Percentiles rank a stretch among this genome's conserved stretches.
Conservation (phyloP, 305 asterid species). For the Solanum hybrid region DNA sequence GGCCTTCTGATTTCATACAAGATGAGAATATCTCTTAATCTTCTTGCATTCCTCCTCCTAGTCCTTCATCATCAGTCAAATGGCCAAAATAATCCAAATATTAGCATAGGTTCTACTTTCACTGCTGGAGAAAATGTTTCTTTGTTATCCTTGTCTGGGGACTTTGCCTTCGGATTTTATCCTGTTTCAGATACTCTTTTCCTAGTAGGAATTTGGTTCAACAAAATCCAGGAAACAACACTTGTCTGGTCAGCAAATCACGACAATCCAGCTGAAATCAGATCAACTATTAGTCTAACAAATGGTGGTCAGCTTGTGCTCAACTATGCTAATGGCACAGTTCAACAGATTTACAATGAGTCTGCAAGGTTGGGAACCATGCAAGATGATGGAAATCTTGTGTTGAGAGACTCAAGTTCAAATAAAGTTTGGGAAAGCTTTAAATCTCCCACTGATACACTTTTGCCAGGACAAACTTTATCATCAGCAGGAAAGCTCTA, state of each 20-base stretch:
- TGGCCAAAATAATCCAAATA: background rate
- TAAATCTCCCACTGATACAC: slow-evolving; percentile 1
- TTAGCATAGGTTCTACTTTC: background rate
- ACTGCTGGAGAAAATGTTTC: slow-evolving; percentile 8
- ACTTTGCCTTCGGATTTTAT: slow-evolving; percentile 36
- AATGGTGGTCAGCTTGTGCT: slow-evolving; percentile 17
- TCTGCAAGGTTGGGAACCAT: background rate
- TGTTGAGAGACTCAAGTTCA: background rate
- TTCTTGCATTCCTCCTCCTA: background rate
- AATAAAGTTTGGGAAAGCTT: background rate
- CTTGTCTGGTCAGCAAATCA: slow-evolving; percentile 19
- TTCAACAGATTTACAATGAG: background rate
- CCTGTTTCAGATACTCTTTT: background rate
- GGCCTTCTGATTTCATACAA: background rate
- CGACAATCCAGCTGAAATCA: slow-evolving; percentile 17
- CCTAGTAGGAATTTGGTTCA: slow-evolving; percentile 29
- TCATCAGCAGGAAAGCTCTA: background rate
- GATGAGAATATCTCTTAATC: background rate
- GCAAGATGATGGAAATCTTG: slow-evolving; percentile 4
- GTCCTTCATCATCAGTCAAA: background rate
- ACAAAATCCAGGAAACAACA: slow-evolving; percentile 19
- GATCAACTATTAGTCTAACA: slow-evolving; percentile 16
- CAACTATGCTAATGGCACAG: background rate
- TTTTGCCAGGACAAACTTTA: background rate
- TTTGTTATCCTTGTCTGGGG: slow-evolving; percentile 22